These are phyloP conservation scores for Byssochlamys sp. DNA, from an alignment of 2,329 filamentous ascomycete species.

Conservation along the genomic window DNA sequence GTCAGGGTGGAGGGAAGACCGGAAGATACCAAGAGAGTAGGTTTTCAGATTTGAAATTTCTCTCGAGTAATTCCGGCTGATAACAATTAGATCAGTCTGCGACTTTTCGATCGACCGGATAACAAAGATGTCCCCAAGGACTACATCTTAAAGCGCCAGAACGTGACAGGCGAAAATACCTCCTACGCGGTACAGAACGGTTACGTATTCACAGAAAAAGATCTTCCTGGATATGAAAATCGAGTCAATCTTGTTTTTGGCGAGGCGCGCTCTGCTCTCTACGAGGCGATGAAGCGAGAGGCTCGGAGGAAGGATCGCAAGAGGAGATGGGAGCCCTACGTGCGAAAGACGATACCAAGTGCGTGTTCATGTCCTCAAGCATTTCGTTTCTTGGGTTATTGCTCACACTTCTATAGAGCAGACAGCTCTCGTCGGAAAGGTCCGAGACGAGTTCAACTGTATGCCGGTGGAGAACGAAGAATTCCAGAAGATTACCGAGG, in stretches of 20 bases:
- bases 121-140: slow-evolving; percentile 76
- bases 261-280: slow-evolving; percentile 37
- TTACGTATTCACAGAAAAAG: slow-evolving; percentile 86
- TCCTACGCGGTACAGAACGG: slow-evolving; percentile 60
- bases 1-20: slow-evolving; percentile 52
- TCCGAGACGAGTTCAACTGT: slow-evolving; percentile 67
- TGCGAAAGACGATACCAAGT: slow-evolving; percentile 60
- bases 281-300: slow-evolving; percentile 38
- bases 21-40: slow-evolving; percentile 42
- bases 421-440: slow-evolving; percentile 62
- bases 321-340: slow-evolving; percentile 50
- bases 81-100: slow-evolving; percentile 54
- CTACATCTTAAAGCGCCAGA: slow-evolving; percentile 68
- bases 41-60: slow-evolving; percentile 3
- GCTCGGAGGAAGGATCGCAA: slow-evolving; percentile 39
- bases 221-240: slow-evolving; percentile 65
- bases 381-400: slow-evolving; percentile 2
- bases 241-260: slow-evolving; percentile 34
- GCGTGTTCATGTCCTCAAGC: slow-evolving; percentile 23
- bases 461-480: slow-evolving; percentile 63
- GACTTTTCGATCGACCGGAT: slow-evolving; percentile 57
- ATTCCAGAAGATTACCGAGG: slow-evolving; percentile 53
- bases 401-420: slow-evolving; percentile 50
- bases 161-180: slow-evolving; percentile 37
- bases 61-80: slow-evolving; percentile 11